Evolutionary conservation across 2,329 filamentous ascomycete genomes (phyloP), one percentile per base, ranked within the genome.

Genomic region (Colletotrichum abscissum): DNA sequence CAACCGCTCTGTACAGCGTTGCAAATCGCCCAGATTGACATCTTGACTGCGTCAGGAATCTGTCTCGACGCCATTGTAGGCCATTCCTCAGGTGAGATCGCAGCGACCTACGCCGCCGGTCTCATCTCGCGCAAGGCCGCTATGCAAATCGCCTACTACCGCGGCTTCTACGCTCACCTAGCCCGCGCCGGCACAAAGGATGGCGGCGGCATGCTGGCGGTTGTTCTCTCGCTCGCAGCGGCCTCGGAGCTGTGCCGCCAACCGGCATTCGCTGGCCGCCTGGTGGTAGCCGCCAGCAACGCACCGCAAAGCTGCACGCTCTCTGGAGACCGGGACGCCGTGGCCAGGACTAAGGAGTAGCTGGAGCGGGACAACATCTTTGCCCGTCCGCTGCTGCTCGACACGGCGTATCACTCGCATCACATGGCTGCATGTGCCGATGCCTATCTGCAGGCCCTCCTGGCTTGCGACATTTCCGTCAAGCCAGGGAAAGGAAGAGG

Each of bases 61-160:
- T 57, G 67, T 0, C 80, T 84, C 6, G 46, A 73, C 2, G 80
- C 80, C 1, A 83, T 86, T 0, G 81, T 87, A 2, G 86, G 87
- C 3, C 87, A 88, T 75, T 87, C 86, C 0, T 85, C 84, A 0
- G 87, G 87, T 1, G 87, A 89, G 74, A 88, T 88, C 19, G 86
- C 78, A 1, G 86, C 86, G 0, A 87, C 85, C 0, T 89, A 88
- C 75, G 86, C 87, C 0, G 83, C 85, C 0, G 86, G 86, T 0
- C 78, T 82, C 24, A 66, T 90, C 4, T 64, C 60, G n/a, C 9
- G 26, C 5, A 64, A 57, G 2, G 77, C 78, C 26, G 79, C 79
- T 3, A 77, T 80, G 8, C 52, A 73, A 0, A 75, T 79, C 8
- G 75, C 73, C 64, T 79, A 76, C 73, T 76, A 74, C 66, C 72